Evolutionary conservation across 1,284 basidiomycete species (phyloP), one percentile per base, ranked within the genome.

Genomic region (Ceratobasidium sp.): DNA sequence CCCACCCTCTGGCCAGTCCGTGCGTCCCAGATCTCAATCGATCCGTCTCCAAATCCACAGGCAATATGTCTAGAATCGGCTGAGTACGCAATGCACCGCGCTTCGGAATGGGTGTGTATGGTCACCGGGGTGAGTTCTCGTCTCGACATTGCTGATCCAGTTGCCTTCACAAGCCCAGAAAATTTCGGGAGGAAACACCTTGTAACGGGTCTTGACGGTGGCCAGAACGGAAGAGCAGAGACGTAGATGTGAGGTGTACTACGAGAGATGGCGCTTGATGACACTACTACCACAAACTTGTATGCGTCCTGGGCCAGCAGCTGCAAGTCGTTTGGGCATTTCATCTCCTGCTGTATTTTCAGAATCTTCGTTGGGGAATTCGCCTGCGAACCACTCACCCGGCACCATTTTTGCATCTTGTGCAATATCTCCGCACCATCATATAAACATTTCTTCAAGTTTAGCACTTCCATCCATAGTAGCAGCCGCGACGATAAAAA

Each of bases 161-260:
- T n/a, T n/a, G n/a, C n/a, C n/a, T n/a, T n/a, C n/a, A n/a, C n/a
- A n/a, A n/a, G n/a, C n/a, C n/a, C n/a, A 22, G 19, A 14, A 29
- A 7, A 19, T 22, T 2, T 22, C 16, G 19, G 34, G 13, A 22
- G 53, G 39, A 34, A 73, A n/a, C n/a, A n/a, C n/a, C n/a, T n/a
- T 61, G 56, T 24, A 7, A 41, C 58, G 56, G 37, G 43, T 39
- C 51, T 19, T 56, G 69, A 16, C 61, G n/a, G 11, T 16, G 61
- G 61, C 61, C 65, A 75, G 31, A 75, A 63, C 49, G 65, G 46
- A 14, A 71, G 27, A 27, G 29, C 27, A 1, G 74, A 75, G 6
- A 72, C 31, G 48, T 75, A 75, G 31, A 75, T 63, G 37, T 75
- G 74, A 19, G 74, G 53, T 4, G 56, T 53, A 43, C 43, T 61